Percentiles rank a stretch among this genome's conserved stretches.
These are phyloP conservation scores for Rhizoctonia solani DNA, from an alignment of 1,284 basidiomycete genomes.

Conservation along the genomic window DNA sequence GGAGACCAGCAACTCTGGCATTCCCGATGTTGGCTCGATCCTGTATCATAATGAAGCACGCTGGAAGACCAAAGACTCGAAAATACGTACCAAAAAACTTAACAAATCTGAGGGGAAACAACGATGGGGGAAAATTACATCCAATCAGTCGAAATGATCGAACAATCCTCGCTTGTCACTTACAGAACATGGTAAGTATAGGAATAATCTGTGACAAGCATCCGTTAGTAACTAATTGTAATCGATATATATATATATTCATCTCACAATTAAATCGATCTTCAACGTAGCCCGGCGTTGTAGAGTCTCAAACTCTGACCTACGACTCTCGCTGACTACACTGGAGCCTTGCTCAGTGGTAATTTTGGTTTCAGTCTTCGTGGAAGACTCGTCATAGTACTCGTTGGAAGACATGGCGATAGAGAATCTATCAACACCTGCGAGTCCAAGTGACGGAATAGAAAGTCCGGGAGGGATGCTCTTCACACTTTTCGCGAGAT, in stretches of 20 bases:
- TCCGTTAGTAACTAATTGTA: neutral
- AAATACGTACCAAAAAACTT: conserved; percentile 26
- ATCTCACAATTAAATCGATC: conserved; percentile 31
- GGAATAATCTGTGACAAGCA: conserved; percentile 16
- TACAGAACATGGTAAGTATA: conserved; percentile 30
- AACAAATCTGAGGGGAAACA: conserved; percentile 13
- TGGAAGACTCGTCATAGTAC: conserved; percentile 16
- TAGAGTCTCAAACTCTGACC: conserved; percentile 30
- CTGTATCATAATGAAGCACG: neutral
- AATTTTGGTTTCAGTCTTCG: conserved; percentile 4
- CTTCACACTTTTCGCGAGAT: too few relatives aligned
- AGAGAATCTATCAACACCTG: neutral
- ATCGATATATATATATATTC: neutral
- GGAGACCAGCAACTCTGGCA: conserved; percentile 62
- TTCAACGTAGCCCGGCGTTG: conserved; percentile 21
- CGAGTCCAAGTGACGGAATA: neutral
- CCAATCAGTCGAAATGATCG: neutral
- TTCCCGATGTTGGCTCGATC: conserved; percentile 55
- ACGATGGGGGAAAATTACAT: neutral
- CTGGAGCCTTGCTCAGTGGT: neutral
- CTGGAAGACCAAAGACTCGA: neutral
- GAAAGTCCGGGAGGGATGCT: neutral
- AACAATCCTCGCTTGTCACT: neutral
- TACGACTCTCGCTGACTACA: neutral
- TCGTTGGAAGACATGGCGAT: conserved; percentile 12